Evolutionary conservation across 2,329 filamentous ascomycete species (phyloP).

Genomic region (Exophiala aquamarina): DNA sequence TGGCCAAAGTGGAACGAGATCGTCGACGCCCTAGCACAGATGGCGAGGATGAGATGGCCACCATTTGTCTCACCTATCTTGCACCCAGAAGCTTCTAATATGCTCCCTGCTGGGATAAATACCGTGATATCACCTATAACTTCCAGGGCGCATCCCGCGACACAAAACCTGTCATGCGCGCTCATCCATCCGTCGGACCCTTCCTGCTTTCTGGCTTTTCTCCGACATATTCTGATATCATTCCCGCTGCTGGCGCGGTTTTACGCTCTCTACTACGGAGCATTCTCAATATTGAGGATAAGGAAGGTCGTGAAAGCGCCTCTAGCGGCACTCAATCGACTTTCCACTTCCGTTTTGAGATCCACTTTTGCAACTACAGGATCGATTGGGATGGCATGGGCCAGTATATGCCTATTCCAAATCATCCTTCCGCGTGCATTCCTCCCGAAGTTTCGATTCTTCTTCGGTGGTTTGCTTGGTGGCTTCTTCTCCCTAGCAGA

Average conservation of each 20-base stretch:
- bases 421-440: constrained; percentile 70
- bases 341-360: constrained; percentile 69
- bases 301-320: constrained; percentile 69
- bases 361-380: constrained; percentile 77
- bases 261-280: constrained; percentile 67
- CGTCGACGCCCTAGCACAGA: constrained; percentile 76
- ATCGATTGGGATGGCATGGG: constrained; percentile 85
- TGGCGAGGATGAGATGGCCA: constrained; percentile 83
- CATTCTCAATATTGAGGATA: constrained; percentile 69
- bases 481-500: constrained; percentile 84
- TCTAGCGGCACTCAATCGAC: constrained; percentile 61
- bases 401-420: constrained; percentile 85
- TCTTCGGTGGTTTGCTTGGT: constrained; percentile 80
- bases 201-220: constrained; percentile 81
- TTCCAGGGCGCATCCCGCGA: constrained; percentile 80
- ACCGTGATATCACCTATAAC: constrained; percentile 72
- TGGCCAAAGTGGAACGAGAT: constrained; percentile 79
- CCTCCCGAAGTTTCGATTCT: constrained; percentile 82
- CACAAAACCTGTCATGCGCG: constrained; percentile 78
- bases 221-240: constrained; percentile 81
- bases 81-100: constrained; percentile 67
- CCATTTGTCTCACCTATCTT: constrained; percentile 82
- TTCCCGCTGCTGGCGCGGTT: constrained; percentile 78
- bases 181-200: constrained; percentile 84
- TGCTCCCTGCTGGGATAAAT: constrained; percentile 63